Conservation (phyloP, 2,329 filamentous ascomycete species). For the Gliomastix tumulicola region DNA sequence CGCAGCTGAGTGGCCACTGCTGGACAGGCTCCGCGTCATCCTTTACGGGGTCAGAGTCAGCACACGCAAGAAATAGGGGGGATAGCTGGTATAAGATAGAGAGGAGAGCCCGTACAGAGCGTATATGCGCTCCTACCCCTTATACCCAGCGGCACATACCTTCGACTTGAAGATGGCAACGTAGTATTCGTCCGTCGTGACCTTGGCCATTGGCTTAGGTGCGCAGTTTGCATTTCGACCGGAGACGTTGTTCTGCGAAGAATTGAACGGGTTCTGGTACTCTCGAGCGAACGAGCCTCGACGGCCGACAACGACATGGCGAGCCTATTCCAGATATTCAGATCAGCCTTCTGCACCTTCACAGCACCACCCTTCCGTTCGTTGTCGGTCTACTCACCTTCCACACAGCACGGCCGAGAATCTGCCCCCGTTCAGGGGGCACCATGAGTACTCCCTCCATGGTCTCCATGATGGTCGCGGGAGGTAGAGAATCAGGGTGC, state of each 20-base stretch:
- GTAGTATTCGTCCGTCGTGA: constrained; percentile 33
- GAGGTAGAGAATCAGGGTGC: background rate
- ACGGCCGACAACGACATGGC: constrained; percentile 50
- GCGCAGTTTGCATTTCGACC: constrained; percentile 21
- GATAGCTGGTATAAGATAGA: too few species aligned
- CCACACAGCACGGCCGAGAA: constrained; percentile 43
- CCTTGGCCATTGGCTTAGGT: constrained; percentile 25
- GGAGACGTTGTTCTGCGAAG: constrained; percentile 32
- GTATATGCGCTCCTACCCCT: too few species aligned
- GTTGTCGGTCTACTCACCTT: too few species aligned
- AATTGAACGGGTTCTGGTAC: too few species aligned
- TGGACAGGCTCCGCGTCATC: constrained; percentile 46
- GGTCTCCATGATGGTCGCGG: constrained; percentile 22
- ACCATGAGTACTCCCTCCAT: constrained; percentile 40
- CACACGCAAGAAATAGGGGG: too few species aligned
- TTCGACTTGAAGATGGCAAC: constrained; percentile 51
- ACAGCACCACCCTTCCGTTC: too few species aligned
- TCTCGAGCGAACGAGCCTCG: constrained; percentile 22
- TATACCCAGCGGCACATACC: constrained; percentile 31
- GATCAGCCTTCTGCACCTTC: background rate
- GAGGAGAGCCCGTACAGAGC: too few species aligned
- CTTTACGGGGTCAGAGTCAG: background rate
- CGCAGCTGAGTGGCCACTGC: constrained; percentile 43
- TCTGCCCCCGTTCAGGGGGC: constrained; percentile 42
- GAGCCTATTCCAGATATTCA: constrained; percentile 30